Evolutionary conservation across 164 flowering plant genomes (phyloP), one percentile per base, ranked within the genome.

Genomic region (Umbellularia californica): DNA sequence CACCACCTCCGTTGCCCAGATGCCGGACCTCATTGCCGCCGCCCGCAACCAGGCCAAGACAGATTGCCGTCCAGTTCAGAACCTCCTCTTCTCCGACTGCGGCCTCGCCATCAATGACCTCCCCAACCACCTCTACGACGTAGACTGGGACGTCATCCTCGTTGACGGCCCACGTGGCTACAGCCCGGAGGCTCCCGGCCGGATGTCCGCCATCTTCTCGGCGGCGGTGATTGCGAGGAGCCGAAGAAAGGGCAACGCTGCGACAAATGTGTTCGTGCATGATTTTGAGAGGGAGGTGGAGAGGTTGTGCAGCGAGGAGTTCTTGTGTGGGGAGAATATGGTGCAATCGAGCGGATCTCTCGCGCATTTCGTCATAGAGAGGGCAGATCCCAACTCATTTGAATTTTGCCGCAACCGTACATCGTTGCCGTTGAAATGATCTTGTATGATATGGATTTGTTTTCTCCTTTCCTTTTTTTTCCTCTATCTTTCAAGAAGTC

Each of bases 101-200:
- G 84, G 82, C 73, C 83, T 95, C 6, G 97, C 90, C 41, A 74
- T 93, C 24, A 95, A 95, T 58, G 97, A 93, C 70, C 80, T 95
- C 7, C 99, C 99, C 0, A 93, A 93, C 73, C 92, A 92, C 60
- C 86, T 94, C 1, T 95, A 95, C 78, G 97, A 91, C 58, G 87
- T 92, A 11, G 87, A 81, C 19, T 95, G 99, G 99, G 97, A 93
- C 67, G 90, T 93, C 19, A 89, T 95, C 2, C 35, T 95, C 73
- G 90, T 95, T 3, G 99, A 93, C 69, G 99, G 98, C 6, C 99
- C 98, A 0, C 74, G 97, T 0, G 97, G 97, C 22, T 90, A 89
- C 74, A 88, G 85, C 79, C 85, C 87, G 3, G 87, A 86, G 15
- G 89, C 89, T 6, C 98, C 99, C 0, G 95, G 99, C 0, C 67